Base-by-base conservation (phyloP, 257 asterid genomes). In the Parsonsia alboflavescens region DNA sequence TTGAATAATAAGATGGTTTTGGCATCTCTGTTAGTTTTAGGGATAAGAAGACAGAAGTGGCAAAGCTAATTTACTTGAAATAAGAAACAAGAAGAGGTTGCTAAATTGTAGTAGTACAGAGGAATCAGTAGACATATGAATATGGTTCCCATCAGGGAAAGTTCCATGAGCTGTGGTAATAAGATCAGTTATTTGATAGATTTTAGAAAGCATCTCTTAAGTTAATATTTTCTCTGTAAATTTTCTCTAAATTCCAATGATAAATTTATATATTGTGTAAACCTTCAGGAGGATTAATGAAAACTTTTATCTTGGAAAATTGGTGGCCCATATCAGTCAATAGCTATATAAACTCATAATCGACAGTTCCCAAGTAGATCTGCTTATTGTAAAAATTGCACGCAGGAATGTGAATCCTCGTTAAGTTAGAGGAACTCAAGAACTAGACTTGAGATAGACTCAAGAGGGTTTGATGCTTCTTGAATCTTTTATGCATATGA, bases 1-100 rank as follows among this genome's bases (percentile, higher is more conserved):
- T 50, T 39, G 28, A 70, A 28, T 70, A 70, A 28, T 70, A 69
- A 24, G 24, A 69, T 48, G 73, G 59, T 69, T 69, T 49, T 13
- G 24, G 5, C 24, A 22, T 68, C 46, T 45, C 22, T 45, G 15
- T 42, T 68, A 39, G 48, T 64, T n/a, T 36, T 64, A 4, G 41
- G 57, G 39, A 28, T 44, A 22, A 22, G 8, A 46, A 46, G 42
- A 68, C 1, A 6, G 12, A 28, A 7, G 68, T 44, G 5, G 5
- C 10, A 5, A 26, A 61, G 13, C 21, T 33, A 62, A 62, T 45
- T 39, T 62, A 4, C 22, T 16, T 42, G 62, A 36, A 64, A 17
- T 64, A 9, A 64, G 26, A 64, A 64, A 39, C 49, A 64, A 36
- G 70, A n/a, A n/a, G 4, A 39, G 26, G 15, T 33, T 19, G 70